Base-by-base conservation (phyloP, 2,329 filamentous ascomycete species). In the Fusarium duplospermum region DNA sequence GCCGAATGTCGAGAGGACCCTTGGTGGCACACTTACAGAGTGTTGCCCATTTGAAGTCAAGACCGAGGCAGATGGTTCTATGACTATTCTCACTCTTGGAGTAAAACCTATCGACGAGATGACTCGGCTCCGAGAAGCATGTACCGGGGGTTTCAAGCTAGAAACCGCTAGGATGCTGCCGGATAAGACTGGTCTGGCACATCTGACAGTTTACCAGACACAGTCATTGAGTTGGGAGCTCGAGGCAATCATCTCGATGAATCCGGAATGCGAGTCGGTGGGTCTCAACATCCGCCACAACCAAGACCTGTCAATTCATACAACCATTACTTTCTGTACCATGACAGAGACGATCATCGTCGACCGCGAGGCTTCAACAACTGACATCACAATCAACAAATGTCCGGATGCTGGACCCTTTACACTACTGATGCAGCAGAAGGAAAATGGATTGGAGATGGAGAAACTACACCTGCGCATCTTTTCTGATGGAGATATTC, bases 321-420 rank as follows among this genome's bases (percentile, higher is more conserved):
- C 84, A 6, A 81, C 76, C 4, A 77, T 86, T n/a, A 80, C 74
- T 59, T 86, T 85, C 78, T 67, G 77, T n/a, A 79, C 81, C 27
- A 22, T 50, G 3, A 76, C 72, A 11, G 85, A 87, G 70, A 83
- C 77, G 6, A 81, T 87, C 62, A 79, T 76, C 31, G 27, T 54
- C 10, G 6, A 54, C 13, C 47, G 47, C 18, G 16, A 47, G 8
- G 42, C 42, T 24, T 47, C 42, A 24, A 24, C 42, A 10, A 22
- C n/a, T 9, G 52, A 57, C 6, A 22, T 20, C 6, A 11, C 29
- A 6, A 24, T 85, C 31, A 81, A 83, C 47, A 83, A 83, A 33
- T 75, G 71, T 18, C 64, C 74, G 3, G 81, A 83, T 61, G 68
- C 68, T 67, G 84, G 83, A 0, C 84, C 86, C 1, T 85, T 86